Percentiles rank a stretch among this genome's conserved stretches.
These are phyloP conservation scores for Aspergillus fischeri DNA, from an alignment of 2,329 filamentous ascomycete species.

Conservation along the genomic window DNA sequence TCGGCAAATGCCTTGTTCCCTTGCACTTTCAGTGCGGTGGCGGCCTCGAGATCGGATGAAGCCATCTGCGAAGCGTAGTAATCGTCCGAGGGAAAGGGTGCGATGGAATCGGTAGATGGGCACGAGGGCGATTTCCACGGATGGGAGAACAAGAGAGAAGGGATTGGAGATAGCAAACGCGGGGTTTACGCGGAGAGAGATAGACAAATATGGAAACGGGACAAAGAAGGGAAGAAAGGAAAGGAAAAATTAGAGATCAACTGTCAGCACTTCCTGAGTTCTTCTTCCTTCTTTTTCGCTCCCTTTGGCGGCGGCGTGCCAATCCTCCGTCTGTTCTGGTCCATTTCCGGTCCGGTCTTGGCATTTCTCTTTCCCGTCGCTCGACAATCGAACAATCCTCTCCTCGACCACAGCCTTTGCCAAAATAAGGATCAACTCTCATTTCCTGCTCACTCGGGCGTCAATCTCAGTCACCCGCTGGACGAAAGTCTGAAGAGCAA, in stretches of 20 bases:
- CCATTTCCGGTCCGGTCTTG: slow-evolving; percentile 25
- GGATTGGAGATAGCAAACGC: slow-evolving; percentile 2
- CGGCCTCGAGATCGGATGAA: slow-evolving; percentile 56
- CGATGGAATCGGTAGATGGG: slow-evolving; percentile 16
- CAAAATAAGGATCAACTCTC: slow-evolving; percentile 1
- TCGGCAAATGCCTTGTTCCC: slow-evolving; percentile 89
- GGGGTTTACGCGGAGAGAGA: neutral
- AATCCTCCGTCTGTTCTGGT: slow-evolving; percentile 1
- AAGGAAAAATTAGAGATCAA: neutral
- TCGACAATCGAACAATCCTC: slow-evolving; percentile 29
- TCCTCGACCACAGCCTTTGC: slow-evolving; percentile 14
- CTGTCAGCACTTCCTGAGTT: slow-evolving; percentile 12
- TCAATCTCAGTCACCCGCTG: neutral
- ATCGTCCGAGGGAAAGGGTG: slow-evolving; percentile 7
- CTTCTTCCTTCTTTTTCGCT: slow-evolving; percentile 3
- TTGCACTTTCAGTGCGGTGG: slow-evolving; percentile 81
- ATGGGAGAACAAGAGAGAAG: slow-evolving; percentile 5
- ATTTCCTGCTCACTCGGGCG: neutral
- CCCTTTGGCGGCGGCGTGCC: neutral
- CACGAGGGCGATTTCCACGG: slow-evolving; percentile 21
- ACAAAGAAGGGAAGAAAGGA: neutral
- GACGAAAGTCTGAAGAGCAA: neutral
- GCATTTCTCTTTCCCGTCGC: slow-evolving; percentile 18
- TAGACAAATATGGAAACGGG: slow-evolving; percentile 1
- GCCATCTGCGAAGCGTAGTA: slow-evolving; percentile 28